Evolutionary conservation across 2,329 filamentous ascomycete species (phyloP).

Genomic region (Biscogniauxia sp.): DNA sequence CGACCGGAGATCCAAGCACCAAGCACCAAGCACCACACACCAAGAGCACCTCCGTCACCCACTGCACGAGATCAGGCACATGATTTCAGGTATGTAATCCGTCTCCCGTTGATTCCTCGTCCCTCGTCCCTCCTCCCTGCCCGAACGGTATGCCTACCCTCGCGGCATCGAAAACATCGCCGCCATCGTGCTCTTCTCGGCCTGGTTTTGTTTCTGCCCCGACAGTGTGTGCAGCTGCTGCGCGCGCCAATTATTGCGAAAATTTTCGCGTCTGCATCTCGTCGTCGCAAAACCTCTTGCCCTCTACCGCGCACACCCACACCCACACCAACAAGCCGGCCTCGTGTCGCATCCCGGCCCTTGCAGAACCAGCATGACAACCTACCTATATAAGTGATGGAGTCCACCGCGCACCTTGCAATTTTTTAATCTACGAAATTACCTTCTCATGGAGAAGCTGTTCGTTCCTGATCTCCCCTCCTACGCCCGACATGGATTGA

Average conservation of each 20-base stretch:
- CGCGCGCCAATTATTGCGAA: conserved; percentile 8
- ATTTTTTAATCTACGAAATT: background rate
- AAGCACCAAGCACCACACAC: conserved; percentile 3
- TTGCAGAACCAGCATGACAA: conserved; percentile 1
- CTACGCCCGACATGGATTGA: no score
- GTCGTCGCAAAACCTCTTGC: conserved; percentile 1
- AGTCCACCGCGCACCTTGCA: background rate
- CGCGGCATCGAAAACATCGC: conserved; percentile 1
- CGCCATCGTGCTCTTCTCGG: conserved; percentile 3
- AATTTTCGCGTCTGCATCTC: conserved; percentile 14
- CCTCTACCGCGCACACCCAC: background rate
- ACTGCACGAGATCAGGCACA: conserved; percentile 30
- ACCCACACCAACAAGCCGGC: background rate
- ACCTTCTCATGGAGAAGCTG: background rate
- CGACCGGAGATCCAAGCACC: conserved; percentile 28
- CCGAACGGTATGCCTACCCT: background rate
- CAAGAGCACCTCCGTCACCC: background rate
- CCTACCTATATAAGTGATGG: background rate
- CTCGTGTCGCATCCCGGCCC: background rate
- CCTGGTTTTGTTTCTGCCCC: background rate
- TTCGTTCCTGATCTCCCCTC: background rate
- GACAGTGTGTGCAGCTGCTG: background rate
- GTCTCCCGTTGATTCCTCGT: background rate
- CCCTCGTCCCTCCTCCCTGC: conserved; percentile 1
- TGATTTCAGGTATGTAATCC: conserved; percentile 28